A percentile compares a stretch with the other conserved stretches of the same genome.
Evolutionary conservation across 2,329 filamentous ascomycete genomes (phyloP).

Genomic region (Aschersonia sp.): DNA sequence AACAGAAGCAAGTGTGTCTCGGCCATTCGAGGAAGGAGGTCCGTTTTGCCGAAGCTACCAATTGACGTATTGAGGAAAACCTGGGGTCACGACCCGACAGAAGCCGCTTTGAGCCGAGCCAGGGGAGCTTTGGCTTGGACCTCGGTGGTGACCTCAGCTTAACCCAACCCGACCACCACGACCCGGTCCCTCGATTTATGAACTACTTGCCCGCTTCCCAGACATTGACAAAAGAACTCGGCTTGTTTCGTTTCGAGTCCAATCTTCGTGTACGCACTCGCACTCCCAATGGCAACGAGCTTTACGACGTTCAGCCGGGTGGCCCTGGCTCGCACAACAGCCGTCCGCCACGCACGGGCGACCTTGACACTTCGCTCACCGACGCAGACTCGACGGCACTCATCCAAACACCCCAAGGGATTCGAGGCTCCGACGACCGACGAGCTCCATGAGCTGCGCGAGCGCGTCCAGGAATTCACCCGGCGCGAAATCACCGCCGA

Average conservation of each 20-base stretch:
- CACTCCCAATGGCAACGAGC: constrained; percentile 21
- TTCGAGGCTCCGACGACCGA: constrained; percentile 55
- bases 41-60: too few species aligned
- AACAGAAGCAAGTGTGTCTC: too few species aligned
- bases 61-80: constrained; percentile 5
- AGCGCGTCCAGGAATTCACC: constrained; percentile 78
- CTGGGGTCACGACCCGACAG: constrained; percentile 16
- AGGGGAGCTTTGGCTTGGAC: constrained; percentile 3
- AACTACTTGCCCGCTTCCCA: too few species aligned
- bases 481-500: constrained; percentile 77
- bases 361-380: background rate
- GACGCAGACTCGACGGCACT: constrained; percentile 27
- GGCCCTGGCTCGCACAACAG: constrained; percentile 13
- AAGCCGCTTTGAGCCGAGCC: constrained; percentile 28
- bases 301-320: constrained; percentile 22
- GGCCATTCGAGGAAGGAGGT: too few species aligned
- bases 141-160: constrained; percentile 1
- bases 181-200: too few species aligned
- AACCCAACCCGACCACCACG: background rate
- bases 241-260: too few species aligned
- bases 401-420: constrained; percentile 45
- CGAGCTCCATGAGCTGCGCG: constrained; percentile 69
- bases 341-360: too few species aligned
- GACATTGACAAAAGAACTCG: too few species aligned
- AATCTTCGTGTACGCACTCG: too few species aligned